A percentile compares a stretch with the other conserved stretches of the same genome.
Conservation (phyloP, 805 yeast species). For the Zygosaccharomyces gambellarensis region DNA sequence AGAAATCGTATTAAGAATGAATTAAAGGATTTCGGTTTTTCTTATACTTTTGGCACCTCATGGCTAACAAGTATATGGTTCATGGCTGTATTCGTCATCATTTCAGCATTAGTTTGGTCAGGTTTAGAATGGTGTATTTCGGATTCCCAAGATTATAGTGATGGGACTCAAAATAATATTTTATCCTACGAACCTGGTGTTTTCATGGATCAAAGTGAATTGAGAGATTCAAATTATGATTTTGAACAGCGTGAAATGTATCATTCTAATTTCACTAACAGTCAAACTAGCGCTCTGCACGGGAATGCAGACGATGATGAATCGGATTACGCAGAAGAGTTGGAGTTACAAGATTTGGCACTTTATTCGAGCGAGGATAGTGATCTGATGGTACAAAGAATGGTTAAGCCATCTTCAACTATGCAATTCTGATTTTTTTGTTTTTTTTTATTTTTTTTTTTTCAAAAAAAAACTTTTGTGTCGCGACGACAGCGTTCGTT, state of each 20-base stretch:
- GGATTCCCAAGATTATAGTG: constrained; percentile 11
- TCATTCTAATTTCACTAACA: background rate
- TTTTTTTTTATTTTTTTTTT: background rate
- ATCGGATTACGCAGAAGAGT: constrained; percentile 11
- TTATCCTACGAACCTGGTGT: constrained; percentile 16
- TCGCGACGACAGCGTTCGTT: background rate
- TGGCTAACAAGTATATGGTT: constrained; percentile 28
- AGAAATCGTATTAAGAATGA: constrained; percentile 22
- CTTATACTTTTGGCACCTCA: constrained; percentile 22
- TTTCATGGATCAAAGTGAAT: constrained; percentile 7
- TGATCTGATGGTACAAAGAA: constrained; percentile 11
- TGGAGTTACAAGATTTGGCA: constrained; percentile 23
- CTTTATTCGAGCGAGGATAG: constrained; percentile 19
- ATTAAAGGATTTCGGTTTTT: constrained; percentile 26
- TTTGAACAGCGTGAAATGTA: background rate
- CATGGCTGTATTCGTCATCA: constrained; percentile 17
- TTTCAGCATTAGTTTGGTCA: constrained; percentile 31
- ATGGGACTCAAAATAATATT: constrained; percentile 12
- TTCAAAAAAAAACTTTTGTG: constrained; percentile 6
- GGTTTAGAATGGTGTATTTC: constrained; percentile 35
- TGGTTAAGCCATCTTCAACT: constrained; percentile 25
- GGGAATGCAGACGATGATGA: constrained; percentile 2
- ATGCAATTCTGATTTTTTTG: constrained; percentile 20
- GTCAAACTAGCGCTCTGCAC: background rate
- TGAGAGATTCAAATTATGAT: background rate